Percentiles rank a stretch among this genome's conserved stretches.
phyloP scores from a whole-genome alignment of 148 eudicot species.

The Oxyria digyna region DNA sequence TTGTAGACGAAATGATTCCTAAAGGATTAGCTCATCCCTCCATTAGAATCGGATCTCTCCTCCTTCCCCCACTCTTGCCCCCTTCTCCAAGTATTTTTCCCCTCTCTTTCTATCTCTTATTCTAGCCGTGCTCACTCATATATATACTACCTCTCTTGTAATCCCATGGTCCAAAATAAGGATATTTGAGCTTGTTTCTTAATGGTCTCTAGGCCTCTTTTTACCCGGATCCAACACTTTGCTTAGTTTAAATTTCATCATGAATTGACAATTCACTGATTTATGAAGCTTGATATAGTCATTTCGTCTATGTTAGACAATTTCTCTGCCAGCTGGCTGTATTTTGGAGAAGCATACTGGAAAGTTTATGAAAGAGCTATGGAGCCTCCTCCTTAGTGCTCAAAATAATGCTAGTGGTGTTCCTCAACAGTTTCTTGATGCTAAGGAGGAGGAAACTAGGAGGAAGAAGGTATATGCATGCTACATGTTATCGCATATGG shows the following conservation, averaged over 20 bases:
- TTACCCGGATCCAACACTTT: too few relatives aligned
- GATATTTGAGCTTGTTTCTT: too few relatives aligned
- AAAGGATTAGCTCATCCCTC: too few relatives aligned
- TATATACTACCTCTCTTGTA: too few relatives aligned
- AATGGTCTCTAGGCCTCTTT: too few relatives aligned
- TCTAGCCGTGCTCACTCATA: too few relatives aligned
- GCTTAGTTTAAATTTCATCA: background rate
- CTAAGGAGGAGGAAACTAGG: constrained; percentile 90
- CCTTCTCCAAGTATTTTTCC: too few relatives aligned
- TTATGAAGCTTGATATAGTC: background rate
- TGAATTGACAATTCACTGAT: background rate
- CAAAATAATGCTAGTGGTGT: constrained; percentile 90
- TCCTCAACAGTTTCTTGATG: constrained; percentile 95
- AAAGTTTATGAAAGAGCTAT: constrained; percentile 97
- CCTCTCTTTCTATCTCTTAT: too few relatives aligned
- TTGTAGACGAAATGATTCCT: too few relatives aligned
- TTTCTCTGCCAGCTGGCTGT: constrained; percentile 41
- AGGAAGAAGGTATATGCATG: constrained; percentile 56
- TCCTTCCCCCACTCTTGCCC: too few relatives aligned
- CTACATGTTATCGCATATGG: background rate
- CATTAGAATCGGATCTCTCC: too few relatives aligned
- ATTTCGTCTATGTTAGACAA: background rate
- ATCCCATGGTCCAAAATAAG: too few relatives aligned
- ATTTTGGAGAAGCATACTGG: constrained; percentile 97
- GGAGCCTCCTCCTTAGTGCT: constrained; percentile 91